These are phyloP conservation scores for Aspergillus kassunensis DNA, from an alignment of 495 filamentous ascomycete genomes.

Conservation along the genomic window DNA sequence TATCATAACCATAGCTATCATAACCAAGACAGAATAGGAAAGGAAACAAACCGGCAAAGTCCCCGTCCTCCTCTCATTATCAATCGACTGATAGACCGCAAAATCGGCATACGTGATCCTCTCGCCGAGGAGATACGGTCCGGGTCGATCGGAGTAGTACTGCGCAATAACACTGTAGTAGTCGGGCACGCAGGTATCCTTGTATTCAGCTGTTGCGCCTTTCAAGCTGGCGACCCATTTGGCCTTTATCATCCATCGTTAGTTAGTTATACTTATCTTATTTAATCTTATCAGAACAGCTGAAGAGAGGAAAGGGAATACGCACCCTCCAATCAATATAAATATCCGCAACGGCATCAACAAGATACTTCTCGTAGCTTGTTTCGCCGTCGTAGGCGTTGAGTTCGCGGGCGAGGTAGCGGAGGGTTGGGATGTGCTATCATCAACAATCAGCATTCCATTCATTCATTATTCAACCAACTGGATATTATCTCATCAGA, in stretches of 20 bases:
- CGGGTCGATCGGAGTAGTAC: slow-evolving; percentile 21
- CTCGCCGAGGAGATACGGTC: slow-evolving; percentile 32
- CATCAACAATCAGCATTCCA: neutral
- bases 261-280: too few relatives aligned
- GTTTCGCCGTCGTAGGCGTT: slow-evolving; percentile 37
- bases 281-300: too few relatives aligned
- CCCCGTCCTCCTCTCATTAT: slow-evolving; percentile 22
- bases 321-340: slow-evolving; percentile 36
- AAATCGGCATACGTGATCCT: slow-evolving; percentile 33
- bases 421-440: slow-evolving; percentile 37
- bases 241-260: too few relatives aligned
- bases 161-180: slow-evolving; percentile 26
- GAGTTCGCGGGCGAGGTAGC: slow-evolving; percentile 36
- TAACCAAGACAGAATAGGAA: neutral
- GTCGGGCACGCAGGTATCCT: slow-evolving; percentile 20
- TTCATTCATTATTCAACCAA: too few relatives aligned
- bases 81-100: slow-evolving; percentile 32
- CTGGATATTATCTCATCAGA: too few relatives aligned
- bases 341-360: slow-evolving; percentile 42
- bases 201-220: slow-evolving; percentile 17
- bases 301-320: neutral
- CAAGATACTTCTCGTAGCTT: slow-evolving; percentile 37
- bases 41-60: neutral
- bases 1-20: neutral
- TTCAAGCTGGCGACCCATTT: slow-evolving; percentile 25